These are phyloP conservation scores for Neopestalotiopsis sp. DNA, from an alignment of 2,329 filamentous ascomycete species.

Conservation along the genomic window DNA sequence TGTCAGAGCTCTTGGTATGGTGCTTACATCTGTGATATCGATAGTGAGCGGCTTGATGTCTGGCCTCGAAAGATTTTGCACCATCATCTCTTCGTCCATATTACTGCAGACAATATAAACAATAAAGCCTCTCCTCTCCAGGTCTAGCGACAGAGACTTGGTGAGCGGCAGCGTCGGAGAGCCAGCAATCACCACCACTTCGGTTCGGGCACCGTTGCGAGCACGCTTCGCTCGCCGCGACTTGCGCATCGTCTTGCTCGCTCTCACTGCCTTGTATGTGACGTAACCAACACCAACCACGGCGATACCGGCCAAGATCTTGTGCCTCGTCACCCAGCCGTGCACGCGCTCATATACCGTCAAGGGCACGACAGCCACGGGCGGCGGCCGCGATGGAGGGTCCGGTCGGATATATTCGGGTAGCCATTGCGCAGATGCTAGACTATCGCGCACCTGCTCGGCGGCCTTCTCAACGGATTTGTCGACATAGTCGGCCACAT, in stretches of 20 bases:
- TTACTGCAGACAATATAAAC: slow-evolving; percentile 89
- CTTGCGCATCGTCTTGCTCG: slow-evolving; percentile 64
- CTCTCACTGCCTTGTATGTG: slow-evolving; percentile 57
- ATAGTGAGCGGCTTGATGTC: slow-evolving; percentile 85
- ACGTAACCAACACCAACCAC: slow-evolving; percentile 74
- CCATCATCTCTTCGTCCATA: slow-evolving; percentile 81
- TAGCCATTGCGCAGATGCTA: slow-evolving; percentile 74
- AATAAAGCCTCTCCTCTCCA: slow-evolving; percentile 91
- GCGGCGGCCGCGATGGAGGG: slow-evolving; percentile 54
- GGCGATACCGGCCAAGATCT: slow-evolving; percentile 73
- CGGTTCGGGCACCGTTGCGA: slow-evolving; percentile 81
- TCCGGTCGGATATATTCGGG: slow-evolving; percentile 70
- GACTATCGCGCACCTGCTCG: slow-evolving; percentile 69
- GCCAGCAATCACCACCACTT: slow-evolving; percentile 89
- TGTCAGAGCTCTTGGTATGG: not conserved
- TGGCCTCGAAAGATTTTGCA: slow-evolving; percentile 76
- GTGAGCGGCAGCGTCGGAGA: slow-evolving; percentile 85
- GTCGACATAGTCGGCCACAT: slow-evolving; percentile 82
- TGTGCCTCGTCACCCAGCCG: slow-evolving; percentile 76
- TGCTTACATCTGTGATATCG: slow-evolving; percentile 80
- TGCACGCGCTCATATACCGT: slow-evolving; percentile 61
- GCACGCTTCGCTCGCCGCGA: slow-evolving; percentile 79
- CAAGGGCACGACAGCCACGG: slow-evolving; percentile 39
- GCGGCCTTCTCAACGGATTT: slow-evolving; percentile 80
- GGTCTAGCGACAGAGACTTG: slow-evolving; percentile 80